Base-by-base conservation (phyloP, 2,329 filamentous ascomycete species). In the Colletotrichum truncatum region DNA sequence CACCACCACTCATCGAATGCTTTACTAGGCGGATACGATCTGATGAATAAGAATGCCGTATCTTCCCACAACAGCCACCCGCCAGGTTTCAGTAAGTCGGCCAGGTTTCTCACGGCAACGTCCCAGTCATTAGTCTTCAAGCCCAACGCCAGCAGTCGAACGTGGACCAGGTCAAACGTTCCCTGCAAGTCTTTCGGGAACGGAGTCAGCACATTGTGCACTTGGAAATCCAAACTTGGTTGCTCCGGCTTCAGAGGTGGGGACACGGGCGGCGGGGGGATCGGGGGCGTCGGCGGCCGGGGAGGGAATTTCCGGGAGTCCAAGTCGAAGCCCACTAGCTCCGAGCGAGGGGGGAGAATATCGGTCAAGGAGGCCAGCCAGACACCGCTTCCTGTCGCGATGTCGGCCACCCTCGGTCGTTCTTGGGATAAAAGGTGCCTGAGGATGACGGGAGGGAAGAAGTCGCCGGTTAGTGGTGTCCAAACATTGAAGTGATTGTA, bases 21-120 rank as follows among this genome's bases (percentile, higher is more conserved):
- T 36, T 57, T 48, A 36, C 63, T 67, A 21, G 41, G 58, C 26
- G 66, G 58, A 46, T 58, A 53, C 26, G 58, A 32, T 34, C 30
- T 30, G 11, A 49, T 53, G 32, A 41, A 43, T 25, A 66, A 21
- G 11, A 38, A 30, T 14, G 58, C 39, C 18, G 56, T 49, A 12
- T 71, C 70, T 30, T 69, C 63, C 68, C 70, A 71, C 10, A 70
- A n/a, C 21, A 71, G 32, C 53, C 66, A 71, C 0, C 68, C 70
- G 4, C 68, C 69, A 1, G 68, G 69, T 39, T 34, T 56, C 3
- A 70, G 21, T 28, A 71, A 52, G 11, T 49, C 66, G 3, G n/a
- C 38, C 30, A 70, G 26, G n/a, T 70, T 69, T 12, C 11, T 16
- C 6, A 63, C 60, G 12, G 43, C 52, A 4, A 21, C 18, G 30